Conservation (phyloP, 2,329 filamentous ascomycete genomes). For the Colletotrichum eremochloae region DNA sequence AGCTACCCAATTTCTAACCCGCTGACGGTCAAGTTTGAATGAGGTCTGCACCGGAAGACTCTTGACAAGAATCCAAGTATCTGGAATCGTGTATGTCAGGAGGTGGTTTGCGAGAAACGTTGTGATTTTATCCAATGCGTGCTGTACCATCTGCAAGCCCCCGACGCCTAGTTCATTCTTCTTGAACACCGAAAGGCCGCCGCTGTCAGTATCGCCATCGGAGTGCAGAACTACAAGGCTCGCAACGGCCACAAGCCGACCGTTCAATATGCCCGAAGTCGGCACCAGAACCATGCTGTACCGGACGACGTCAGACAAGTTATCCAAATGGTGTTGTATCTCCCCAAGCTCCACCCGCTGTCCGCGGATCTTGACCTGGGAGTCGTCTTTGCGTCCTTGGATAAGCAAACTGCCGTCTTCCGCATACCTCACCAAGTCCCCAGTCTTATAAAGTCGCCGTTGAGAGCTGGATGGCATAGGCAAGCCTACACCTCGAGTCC, state of each 20-base stretch:
- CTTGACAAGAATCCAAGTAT: constrained; percentile 39
- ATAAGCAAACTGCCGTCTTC: constrained; percentile 36
- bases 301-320: background rate
- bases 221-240: background rate
- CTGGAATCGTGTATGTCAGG: constrained; percentile 46
- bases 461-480: accelerated
- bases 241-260: constrained; percentile 25
- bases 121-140: background rate
- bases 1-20: constrained; percentile 13
- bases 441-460: constrained; percentile 39
- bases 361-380: constrained; percentile 43
- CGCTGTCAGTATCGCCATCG: background rate
- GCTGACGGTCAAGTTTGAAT: constrained; percentile 44
- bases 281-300: constrained; percentile 24
- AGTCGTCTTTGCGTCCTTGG: constrained; percentile 43
- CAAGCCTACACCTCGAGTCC: background rate
- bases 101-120: constrained; percentile 19
- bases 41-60: constrained; percentile 42
- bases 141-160: background rate
- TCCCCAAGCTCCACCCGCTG: constrained; percentile 37
- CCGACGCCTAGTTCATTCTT: background rate
- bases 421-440: constrained; percentile 34
- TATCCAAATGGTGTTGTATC: constrained; percentile 29
- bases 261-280: background rate
- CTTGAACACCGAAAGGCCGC: background rate